Evolutionary conservation across 164 flowering plant species (phyloP).

Genomic region (Paratinospora sagittata): DNA sequence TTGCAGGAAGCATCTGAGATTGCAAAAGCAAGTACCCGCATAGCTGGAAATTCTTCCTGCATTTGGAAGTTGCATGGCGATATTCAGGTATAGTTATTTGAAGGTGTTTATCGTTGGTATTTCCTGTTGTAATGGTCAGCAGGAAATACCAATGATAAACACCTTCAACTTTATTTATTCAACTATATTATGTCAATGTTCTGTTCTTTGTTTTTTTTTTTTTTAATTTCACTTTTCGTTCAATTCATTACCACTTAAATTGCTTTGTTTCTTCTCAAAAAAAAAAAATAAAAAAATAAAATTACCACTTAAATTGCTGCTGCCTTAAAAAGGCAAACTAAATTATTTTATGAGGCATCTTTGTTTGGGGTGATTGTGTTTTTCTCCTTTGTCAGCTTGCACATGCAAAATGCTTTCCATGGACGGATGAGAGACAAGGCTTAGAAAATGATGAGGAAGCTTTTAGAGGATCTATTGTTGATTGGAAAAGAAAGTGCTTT

Average conservation of each 20-base stretch:
- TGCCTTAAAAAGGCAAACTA: too few relatives aligned
- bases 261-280: too few relatives aligned
- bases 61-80: conserved; percentile 76
- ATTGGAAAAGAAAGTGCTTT: conserved; percentile 55
- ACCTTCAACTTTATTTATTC: too few relatives aligned
- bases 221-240: too few relatives aligned
- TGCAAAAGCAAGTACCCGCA: conserved; percentile 26
- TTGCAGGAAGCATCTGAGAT: conserved; percentile 59
- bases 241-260: too few relatives aligned
- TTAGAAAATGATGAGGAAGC: conserved; percentile 31
- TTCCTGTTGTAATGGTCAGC: not conserved
- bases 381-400: conserved; percentile 40
- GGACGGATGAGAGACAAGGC: conserved; percentile 39
- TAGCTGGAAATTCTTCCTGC: conserved; percentile 44
- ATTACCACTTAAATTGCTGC: too few relatives aligned
- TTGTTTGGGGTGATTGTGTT: not conserved
- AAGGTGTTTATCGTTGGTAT: not conserved
- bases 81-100: conserved; percentile 41
- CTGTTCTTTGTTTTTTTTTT: too few relatives aligned
- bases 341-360: too few relatives aligned
- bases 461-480: conserved; percentile 43
- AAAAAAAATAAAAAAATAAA: too few relatives aligned
- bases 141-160: too few relatives aligned
- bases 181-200: too few relatives aligned
- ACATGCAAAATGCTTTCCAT: conserved; percentile 76